A percentile compares a stretch with the other conserved stretches of the same genome.
Evolutionary conservation across 2,329 filamentous ascomycete genomes (phyloP).

Genomic region (Cordyceps fumosorosea): DNA sequence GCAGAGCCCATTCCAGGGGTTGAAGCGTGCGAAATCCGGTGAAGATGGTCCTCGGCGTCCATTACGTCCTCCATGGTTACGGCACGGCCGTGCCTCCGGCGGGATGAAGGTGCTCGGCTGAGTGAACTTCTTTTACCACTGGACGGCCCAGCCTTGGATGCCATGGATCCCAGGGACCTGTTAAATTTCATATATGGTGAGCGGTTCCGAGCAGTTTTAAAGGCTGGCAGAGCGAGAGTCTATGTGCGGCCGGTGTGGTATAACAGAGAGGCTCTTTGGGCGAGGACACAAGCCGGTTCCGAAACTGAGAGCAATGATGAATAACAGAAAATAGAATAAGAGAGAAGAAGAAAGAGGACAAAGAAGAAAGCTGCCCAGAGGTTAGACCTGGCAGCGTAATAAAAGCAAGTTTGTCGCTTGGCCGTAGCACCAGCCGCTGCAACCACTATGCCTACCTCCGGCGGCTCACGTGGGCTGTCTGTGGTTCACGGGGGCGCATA

Average conservation of each 20-base stretch:
- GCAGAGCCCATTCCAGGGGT: not conserved
- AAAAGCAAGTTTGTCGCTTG: not conserved
- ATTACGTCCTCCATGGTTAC: slow-evolving; percentile 8
- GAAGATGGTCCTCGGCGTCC: not conserved
- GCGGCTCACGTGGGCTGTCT: slow-evolving; percentile 1
- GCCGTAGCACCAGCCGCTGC: not conserved
- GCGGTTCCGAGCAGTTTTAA: not conserved
- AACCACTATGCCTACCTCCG: slow-evolving; percentile 1
- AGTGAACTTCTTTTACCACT: slow-evolving; percentile 6
- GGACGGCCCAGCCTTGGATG: not conserved
- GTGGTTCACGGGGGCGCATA: slow-evolving; percentile 4
- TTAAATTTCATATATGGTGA: not conserved
- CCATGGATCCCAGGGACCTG: not conserved
- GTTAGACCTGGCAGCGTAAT: not conserved
- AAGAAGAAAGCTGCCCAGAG: not conserved
- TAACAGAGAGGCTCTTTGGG: not conserved
- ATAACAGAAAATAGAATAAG: not conserved
- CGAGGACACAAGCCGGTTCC: not conserved
- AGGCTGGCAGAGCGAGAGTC: not conserved
- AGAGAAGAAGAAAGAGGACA: not conserved
- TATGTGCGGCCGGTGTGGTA: not conserved
- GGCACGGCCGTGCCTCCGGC: slow-evolving; percentile 1
- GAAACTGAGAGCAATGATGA: not conserved
- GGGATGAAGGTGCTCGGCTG: slow-evolving; percentile 9
- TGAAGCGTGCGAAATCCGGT: not conserved